Percentiles rank a stretch among this genome's conserved stretches.
Conservation (phyloP, 1,139 yeast species). For the Debaryomyces fabryi region DNA sequence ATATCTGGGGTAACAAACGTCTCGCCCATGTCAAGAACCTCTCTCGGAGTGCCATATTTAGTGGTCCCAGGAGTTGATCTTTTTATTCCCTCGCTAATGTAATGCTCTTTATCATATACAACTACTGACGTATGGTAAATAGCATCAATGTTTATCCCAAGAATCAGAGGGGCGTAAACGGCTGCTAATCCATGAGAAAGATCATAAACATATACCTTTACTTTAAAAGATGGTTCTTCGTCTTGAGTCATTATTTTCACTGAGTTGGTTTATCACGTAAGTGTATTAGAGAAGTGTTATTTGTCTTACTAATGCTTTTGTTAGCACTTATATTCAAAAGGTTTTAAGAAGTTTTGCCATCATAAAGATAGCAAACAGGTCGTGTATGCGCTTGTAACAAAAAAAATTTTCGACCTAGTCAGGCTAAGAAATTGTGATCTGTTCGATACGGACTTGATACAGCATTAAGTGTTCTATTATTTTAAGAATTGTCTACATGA, state of each 20-base stretch:
- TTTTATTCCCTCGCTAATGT: conserved; percentile 64
- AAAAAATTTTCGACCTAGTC: conserved; percentile 4
- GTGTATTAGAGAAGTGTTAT: background rate
- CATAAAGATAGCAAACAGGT: background rate
- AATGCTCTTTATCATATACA: conserved; percentile 55
- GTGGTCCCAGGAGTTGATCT: conserved; percentile 51
- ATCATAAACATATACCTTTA: conserved; percentile 67
- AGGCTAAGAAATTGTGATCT: background rate
- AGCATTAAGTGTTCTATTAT: background rate
- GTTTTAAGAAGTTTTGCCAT: background rate
- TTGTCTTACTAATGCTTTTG: background rate
- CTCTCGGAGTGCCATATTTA: conserved; percentile 61
- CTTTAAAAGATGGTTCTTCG: conserved; percentile 27
- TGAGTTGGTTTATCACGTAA: background rate
- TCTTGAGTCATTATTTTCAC: conserved; percentile 4
- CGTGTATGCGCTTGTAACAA: conserved; percentile 6
- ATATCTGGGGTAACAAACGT: conserved; percentile 56
- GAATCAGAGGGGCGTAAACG: conserved; percentile 43
- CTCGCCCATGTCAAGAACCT: conserved; percentile 56
- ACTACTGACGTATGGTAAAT: conserved; percentile 71
- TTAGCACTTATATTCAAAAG: background rate
- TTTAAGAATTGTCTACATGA: conserved; percentile 6
- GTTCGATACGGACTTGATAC: background rate
- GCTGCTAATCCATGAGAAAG: conserved; percentile 54
- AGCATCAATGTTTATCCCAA: conserved; percentile 57